These are phyloP conservation scores for Dentipellis sp. DNA, from an alignment of 768 basidiomycete genomes.

Conservation along the genomic window DNA sequence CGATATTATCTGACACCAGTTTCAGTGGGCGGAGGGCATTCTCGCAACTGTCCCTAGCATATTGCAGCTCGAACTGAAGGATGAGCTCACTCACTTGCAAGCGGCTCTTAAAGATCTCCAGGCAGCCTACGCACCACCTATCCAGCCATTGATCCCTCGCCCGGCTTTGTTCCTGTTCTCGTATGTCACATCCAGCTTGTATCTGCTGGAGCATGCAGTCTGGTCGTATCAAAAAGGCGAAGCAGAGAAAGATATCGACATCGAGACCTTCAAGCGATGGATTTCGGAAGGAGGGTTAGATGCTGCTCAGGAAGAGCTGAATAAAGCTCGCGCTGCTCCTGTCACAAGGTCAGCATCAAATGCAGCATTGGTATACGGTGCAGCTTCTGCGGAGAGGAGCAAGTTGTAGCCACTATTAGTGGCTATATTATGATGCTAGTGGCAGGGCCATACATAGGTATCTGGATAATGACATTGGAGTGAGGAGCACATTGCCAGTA, in stretches of 20 bases:
- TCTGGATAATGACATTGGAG: no score
- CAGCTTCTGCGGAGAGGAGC: not conserved
- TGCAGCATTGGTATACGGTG: not conserved
- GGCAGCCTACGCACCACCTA: conserved; percentile 29
- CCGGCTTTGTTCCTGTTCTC: conserved; percentile 53
- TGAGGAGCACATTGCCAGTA: no score
- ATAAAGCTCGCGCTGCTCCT: conserved; percentile 1
- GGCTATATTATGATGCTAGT: no score
- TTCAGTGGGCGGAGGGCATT: conserved; percentile 44
- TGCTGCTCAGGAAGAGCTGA: conserved; percentile 19
- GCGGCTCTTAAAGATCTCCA: conserved; percentile 32
- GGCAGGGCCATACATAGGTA: no score
- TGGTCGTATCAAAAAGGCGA: conserved; percentile 36
- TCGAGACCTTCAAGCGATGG: conserved; percentile 48
- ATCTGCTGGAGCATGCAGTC: conserved; percentile 59
- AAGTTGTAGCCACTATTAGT: not conserved
- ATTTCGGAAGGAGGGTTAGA: conserved; percentile 29
- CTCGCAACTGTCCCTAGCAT: conserved; percentile 32
- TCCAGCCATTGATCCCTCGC: conserved; percentile 41
- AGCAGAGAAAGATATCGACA: conserved; percentile 29
- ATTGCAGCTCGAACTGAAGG: conserved; percentile 22
- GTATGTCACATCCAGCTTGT: conserved; percentile 40
- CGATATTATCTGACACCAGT: not conserved
- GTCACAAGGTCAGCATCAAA: not conserved
- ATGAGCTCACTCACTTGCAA: conserved; percentile 20